Percentiles rank a stretch among this genome's conserved stretches.
Evolutionary conservation across 2,329 filamentous ascomycete species (phyloP).

Genomic region (Leptoxyphium fumago): DNA sequence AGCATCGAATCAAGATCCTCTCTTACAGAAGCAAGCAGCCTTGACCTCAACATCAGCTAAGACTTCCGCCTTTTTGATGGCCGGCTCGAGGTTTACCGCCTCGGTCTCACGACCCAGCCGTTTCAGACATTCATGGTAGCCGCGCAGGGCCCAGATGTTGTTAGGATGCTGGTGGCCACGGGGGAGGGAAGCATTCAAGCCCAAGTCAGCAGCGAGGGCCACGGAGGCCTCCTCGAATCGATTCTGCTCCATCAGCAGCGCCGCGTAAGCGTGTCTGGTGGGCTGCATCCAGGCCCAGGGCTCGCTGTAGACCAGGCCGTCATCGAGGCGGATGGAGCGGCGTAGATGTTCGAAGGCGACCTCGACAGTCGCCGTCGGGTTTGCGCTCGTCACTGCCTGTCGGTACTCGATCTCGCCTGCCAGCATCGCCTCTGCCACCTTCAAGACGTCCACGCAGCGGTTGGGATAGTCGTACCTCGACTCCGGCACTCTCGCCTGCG

Average conservation of each 20-base stretch:
- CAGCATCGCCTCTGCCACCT: constrained; percentile 46
- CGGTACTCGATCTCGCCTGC: constrained; percentile 60
- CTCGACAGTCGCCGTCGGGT: too few species aligned
- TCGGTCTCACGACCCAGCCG: constrained; percentile 15
- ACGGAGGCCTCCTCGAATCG: too few species aligned
- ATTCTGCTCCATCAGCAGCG: constrained; percentile 41
- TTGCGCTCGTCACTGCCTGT: constrained; percentile 38
- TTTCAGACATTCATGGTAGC: constrained; percentile 59
- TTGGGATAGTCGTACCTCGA: constrained; percentile 54
- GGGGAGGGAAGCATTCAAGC: constrained; percentile 38
- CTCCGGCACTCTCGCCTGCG: constrained; percentile 36
- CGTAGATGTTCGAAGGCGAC: constrained; percentile 27
- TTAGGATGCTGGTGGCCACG: constrained; percentile 52
- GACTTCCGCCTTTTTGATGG: too few species aligned
- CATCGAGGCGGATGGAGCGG: constrained; percentile 40
- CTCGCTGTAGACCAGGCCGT: constrained; percentile 49
- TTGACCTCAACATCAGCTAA: too few species aligned
- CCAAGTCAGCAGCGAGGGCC: constrained; percentile 21
- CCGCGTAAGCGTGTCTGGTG: constrained; percentile 49
- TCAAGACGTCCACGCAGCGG: constrained; percentile 44
- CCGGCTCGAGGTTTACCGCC: too few species aligned
- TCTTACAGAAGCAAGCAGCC: too few species aligned
- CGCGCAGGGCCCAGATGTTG: constrained; percentile 64
- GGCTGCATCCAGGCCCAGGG: constrained; percentile 66
- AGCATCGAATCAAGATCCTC: too few species aligned